Base-by-base conservation (phyloP, 2,329 filamentous ascomycete species). In the Lizonia empirigonia region DNA sequence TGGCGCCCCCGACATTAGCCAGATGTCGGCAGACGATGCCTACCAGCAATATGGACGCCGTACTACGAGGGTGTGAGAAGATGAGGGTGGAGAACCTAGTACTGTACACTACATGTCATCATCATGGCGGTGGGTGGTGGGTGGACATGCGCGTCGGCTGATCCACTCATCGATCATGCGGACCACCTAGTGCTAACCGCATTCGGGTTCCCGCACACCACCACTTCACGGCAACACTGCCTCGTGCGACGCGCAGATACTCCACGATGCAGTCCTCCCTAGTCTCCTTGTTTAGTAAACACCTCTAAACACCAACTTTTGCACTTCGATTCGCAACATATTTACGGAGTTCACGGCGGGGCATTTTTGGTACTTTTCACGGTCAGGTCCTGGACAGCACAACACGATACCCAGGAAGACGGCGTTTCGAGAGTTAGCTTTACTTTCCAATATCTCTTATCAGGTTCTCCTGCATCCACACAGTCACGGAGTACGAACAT, bases 21-120 rank as follows among this genome's bases (percentile, higher is more conserved):
- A 70, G 54, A 53, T 70, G 51, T 50, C 66, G 27, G 53, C 56
- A 54, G 64, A 67, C 48, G 64, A 64, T 46, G 49, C 61, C 41
- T 73, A 74, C 63, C 68, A 70, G 46, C 67, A 66, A 34, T 74
- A 73, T 41, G 67, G 62, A 39, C 69, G 73, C 59, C 68, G 67
- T 58, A 73, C 70, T 33, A 72, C 70, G 55, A 70, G 68, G 45
- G 68, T 70, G 44, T 73, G 67, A 62, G 41, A 51, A 44, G 46
- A 54, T 20, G 44, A 42, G 33, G 41, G 45, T 33, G 37, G 35
- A 44, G 40, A 46, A 37, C 24, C 27, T 34, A 16, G 42, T 23
- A 53, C 38, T 38, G 49, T 45, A 45, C 34, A 35, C 47, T 46
- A 40, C 42, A 52, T 54, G 55, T 58, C 54, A 60, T 45, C 44